Base-by-base conservation (phyloP, 2,329 filamentous ascomycete species). In the Colletotrichum sp. region DNA sequence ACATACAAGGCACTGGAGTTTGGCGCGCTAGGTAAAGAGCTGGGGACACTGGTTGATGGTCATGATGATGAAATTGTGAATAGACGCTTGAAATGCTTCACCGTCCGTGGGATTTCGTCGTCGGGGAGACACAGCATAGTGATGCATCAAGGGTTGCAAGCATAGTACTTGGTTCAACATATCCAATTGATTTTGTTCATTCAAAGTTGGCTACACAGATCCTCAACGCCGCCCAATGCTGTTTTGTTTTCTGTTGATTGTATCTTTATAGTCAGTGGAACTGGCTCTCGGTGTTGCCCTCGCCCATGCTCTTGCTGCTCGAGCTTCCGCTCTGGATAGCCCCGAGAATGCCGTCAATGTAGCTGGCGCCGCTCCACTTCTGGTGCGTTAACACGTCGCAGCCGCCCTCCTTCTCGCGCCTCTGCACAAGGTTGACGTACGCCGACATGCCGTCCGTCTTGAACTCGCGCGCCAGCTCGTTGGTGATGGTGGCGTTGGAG, bases 361-460 rank as follows among this genome's bases (percentile, higher is more conserved):
- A 92, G 76, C 83, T 86, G 0, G 90, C 90, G 26, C 90, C 90
- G 78, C 90, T 92, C 94, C 94, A 96, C 83, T 97, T 97, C 88
- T 98, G 96, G 84, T 98, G 96, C 52, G 95, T 98, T 78, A 98
- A 87, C n/a, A 98, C 96, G 80, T 98, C 96, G 73, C 95, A 96
- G 16, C 94, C 94, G 2, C 96, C 86, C 78, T 98, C 96, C 89
- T 98, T 98, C 87, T 99, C 97, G 52, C 93, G 90, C 68, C 92
- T 89, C 85, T 99, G 97, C 52, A 99, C 93, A 1, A 98, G 87
- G 75, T 98, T 94, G n/a, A 98, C 97, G 82, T 99, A 99, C 1
- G 97, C 96, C 81, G 97, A 90, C 97, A 99, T 99, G 70, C 97
- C 97, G 71, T 98, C 94, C 16, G 93, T 91, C 87, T 95, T 97